Base-by-base conservation (phyloP, 2,329 filamentous ascomycete genomes). In the Grosmannia serpens region DNA sequence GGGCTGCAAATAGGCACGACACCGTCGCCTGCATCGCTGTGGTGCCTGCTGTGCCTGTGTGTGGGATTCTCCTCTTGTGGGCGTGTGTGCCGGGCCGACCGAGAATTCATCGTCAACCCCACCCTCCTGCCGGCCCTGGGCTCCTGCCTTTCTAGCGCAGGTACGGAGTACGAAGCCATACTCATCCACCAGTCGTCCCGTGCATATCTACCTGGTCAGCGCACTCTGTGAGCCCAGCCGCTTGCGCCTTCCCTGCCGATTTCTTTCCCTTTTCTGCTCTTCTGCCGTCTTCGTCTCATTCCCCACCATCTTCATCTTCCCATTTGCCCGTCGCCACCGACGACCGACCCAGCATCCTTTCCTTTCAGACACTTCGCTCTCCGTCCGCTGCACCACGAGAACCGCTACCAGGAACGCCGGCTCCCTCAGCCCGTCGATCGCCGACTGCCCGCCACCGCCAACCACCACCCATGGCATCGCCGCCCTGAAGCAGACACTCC, bases 141-240 rank as follows among this genome's bases (percentile, higher is more conserved):
- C 53, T 20, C 53, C 38, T 55, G 35, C 38, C 53, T 47, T 55
- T 55, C 53, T 55, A 55, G 53, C 53, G 53, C 53, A 55, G 53
- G 53, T 55, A 55, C 53, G 26, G 53, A 55, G 53, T 55, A 55
- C 53, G 53, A 55, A 44, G 38, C 22, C 35, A n/a, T 27, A 53
- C 38, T 55, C 26, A 41, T 47, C 38, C 38, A 46, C 53, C 24
- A 22, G 24, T 35, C 50, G 29, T 33, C 50, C 53, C 53, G 53
- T 46, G 53, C 53, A 55, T 55, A 55, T 55, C 53, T 55, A 55
- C 53, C 53, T 55, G 53, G 35, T 46, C 53, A 55, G 53, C 53
- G 53, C 53, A 55, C 53, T 27, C 54, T 46, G 53, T 44, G 17
- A 55, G n/a, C 8, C 35, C 38, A 46, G 24, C 35, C 44, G 54